A percentile compares a stretch with the other conserved stretches of the same genome.
phyloP scores from a whole-genome alignment of 768 basidiomycete genomes.

The Collybia sordida region DNA sequence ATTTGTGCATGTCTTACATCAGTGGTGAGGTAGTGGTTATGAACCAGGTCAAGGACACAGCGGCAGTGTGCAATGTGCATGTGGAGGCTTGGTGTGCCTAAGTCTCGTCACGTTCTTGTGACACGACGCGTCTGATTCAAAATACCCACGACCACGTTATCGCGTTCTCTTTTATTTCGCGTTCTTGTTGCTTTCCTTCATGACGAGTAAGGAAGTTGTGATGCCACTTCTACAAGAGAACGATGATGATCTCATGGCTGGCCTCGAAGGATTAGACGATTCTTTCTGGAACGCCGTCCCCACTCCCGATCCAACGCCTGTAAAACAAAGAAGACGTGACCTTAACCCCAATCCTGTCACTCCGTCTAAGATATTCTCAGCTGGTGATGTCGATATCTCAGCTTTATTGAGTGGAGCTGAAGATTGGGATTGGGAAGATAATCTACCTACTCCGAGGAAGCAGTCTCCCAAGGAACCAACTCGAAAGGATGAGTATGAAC shows the following conservation, averaged over 20 bases:
- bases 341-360: conserved; percentile 7
- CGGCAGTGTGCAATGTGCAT: too few relatives aligned
- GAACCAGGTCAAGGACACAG: too few relatives aligned
- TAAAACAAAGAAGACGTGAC: conserved; percentile 14
- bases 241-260: conserved; percentile 58
- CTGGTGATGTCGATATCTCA: conserved; percentile 41
- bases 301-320: conserved; percentile 33
- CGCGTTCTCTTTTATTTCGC: too few relatives aligned
- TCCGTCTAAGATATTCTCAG: conserved; percentile 22
- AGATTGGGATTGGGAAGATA: conserved; percentile 68
- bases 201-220: not conserved
- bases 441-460: conserved; percentile 53
- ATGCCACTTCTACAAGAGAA: conserved; percentile 44
- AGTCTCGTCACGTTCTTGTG: too few relatives aligned
- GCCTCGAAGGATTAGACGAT: conserved; percentile 42
- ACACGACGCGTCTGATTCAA: too few relatives aligned
- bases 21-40: too few relatives aligned
- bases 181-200: not conserved
- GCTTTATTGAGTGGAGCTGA: conserved; percentile 64
- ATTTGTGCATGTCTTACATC: too few relatives aligned
- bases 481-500: conserved; percentile 19
- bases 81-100: too few relatives aligned
- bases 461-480: conserved; percentile 24
- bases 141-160: too few relatives aligned
- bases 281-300: conserved; percentile 44